Conservation (phyloP, 805 yeast species). For the Candida orba region DNA sequence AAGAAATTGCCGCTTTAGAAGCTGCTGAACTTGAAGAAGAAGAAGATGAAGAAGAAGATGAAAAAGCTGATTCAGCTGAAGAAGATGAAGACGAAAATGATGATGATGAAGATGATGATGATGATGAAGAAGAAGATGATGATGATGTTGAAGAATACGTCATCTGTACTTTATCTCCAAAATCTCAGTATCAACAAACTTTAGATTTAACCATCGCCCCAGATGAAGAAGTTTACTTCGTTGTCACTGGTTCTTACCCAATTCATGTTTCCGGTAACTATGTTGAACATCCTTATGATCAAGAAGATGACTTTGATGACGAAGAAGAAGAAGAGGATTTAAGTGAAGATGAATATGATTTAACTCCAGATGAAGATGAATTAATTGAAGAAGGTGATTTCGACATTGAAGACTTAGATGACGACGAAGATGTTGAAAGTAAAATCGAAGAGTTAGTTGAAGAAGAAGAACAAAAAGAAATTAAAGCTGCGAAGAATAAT, state of each 20-base stretch:
- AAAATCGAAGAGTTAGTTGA: slow-evolving; percentile 71
- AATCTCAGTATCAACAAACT: slow-evolving; percentile 79
- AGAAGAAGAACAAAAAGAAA: slow-evolving; percentile 33
- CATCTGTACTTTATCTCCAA: slow-evolving; percentile 86
- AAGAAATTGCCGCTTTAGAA: slow-evolving; percentile 22
- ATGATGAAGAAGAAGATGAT: slow-evolving; percentile 44
- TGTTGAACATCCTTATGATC: slow-evolving; percentile 92
- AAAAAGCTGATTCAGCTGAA: slow-evolving; percentile 40
- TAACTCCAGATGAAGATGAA: slow-evolving; percentile 76
- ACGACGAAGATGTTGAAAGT: slow-evolving; percentile 59
- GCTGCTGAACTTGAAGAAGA: slow-evolving; percentile 26
- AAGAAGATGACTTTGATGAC: slow-evolving; percentile 39
- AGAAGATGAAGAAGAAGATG: slow-evolving; percentile 26
- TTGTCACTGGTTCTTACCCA: slow-evolving; percentile 93
- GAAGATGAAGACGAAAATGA: slow-evolving; percentile 47
- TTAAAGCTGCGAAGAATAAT: slow-evolving; percentile 11
- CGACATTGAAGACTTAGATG: slow-evolving; percentile 42
- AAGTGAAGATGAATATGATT: slow-evolving; percentile 44
- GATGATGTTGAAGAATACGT: slow-evolving; percentile 78
- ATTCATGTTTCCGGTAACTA: slow-evolving; percentile 91
- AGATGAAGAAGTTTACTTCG: slow-evolving; percentile 89
- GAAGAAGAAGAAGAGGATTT: slow-evolving; percentile 31
- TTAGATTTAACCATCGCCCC: slow-evolving; percentile 86
- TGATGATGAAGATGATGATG: slow-evolving; percentile 13
- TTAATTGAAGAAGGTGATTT: slow-evolving; percentile 33